A percentile compares a stretch with the other conserved stretches of the same genome.
Evolutionary conservation across 1,284 basidiomycete genomes (phyloP).

Genomic region (Puccinia coronata): DNA sequence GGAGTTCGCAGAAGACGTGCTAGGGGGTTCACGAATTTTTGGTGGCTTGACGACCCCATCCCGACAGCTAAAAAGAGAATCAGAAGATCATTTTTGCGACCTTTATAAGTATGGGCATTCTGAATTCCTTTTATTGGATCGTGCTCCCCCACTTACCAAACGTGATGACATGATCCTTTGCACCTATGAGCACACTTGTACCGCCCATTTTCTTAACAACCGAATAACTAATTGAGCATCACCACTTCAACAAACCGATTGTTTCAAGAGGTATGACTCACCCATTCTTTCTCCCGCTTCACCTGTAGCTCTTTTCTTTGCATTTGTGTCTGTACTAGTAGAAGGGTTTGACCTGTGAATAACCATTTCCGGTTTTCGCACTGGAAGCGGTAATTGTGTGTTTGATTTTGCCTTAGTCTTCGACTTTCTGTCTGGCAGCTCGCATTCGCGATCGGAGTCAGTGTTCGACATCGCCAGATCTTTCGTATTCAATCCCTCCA

Average conservation of each 20-base stretch:
- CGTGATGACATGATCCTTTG: constrained; percentile 41
- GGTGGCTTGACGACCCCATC: constrained; percentile 40
- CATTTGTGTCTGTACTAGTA: not conserved
- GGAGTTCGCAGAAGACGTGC: not conserved
- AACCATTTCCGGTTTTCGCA: not conserved
- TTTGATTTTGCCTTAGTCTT: not conserved
- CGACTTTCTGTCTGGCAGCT: not conserved
- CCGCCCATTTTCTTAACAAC: constrained; percentile 48
- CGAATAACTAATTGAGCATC: not conserved
- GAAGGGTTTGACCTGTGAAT: not conserved
- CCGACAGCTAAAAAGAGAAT: constrained; percentile 8
- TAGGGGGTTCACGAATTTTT: constrained; percentile 10
- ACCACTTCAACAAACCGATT: not conserved
- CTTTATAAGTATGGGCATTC: not conserved
- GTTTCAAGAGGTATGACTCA: not conserved
- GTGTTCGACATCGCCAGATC: constrained; percentile 26
- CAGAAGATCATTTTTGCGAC: not conserved
- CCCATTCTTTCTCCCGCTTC: constrained; percentile 31
- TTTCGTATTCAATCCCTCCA: constrained; percentile 28
- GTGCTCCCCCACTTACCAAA: constrained; percentile 30
- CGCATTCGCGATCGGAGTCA: constrained; percentile 28
- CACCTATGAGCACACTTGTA: constrained; percentile 49
- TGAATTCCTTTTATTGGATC: not conserved
- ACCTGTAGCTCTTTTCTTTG: not conserved
- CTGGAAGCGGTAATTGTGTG: not conserved